phyloP scores from a whole-genome alignment of 495 filamentous ascomycete genomes.

The Schizothecium vesticola region DNA sequence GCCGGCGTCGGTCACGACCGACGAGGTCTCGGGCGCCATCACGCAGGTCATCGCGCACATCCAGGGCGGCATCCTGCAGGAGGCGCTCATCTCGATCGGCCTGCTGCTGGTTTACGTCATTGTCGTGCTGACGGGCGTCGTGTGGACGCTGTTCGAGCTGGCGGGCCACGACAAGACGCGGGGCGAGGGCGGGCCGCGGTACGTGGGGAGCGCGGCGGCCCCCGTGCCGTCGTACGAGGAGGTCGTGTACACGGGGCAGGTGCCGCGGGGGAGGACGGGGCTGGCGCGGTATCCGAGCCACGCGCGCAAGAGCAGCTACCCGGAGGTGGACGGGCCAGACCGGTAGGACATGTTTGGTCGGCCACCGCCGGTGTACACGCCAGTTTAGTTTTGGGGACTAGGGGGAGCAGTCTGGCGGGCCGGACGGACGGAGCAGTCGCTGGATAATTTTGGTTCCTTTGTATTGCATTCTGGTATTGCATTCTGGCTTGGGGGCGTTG shows the following conservation, averaged over 20 bases:
- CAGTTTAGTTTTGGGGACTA: not conserved
- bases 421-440: not conserved
- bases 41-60: conserved; percentile 58
- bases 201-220: conserved; percentile 1
- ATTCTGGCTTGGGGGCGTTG: not conserved
- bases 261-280: conserved; percentile 16
- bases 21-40: conserved; percentile 77
- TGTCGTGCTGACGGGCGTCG: conserved; percentile 65
- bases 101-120: conserved; percentile 72
- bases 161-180: conserved; percentile 45
- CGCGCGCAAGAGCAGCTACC: conserved; percentile 28
- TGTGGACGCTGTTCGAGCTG: conserved; percentile 55
- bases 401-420: not conserved
- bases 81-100: conserved; percentile 68
- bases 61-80: conserved; percentile 57
- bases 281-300: conserved; percentile 20
- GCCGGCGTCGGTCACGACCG: conserved; percentile 59
- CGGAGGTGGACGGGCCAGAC: conserved; percentile 18
- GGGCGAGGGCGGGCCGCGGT: conserved; percentile 44
- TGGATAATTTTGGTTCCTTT: not conserved
- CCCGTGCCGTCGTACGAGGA: conserved; percentile 7
- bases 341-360: conserved; percentile 12
- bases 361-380: conserved; percentile 8
- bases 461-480: not conserved
- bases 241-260: conserved; percentile 23